Conservation (phyloP, 805 yeast species). For the Osmozyma mogii region DNA sequence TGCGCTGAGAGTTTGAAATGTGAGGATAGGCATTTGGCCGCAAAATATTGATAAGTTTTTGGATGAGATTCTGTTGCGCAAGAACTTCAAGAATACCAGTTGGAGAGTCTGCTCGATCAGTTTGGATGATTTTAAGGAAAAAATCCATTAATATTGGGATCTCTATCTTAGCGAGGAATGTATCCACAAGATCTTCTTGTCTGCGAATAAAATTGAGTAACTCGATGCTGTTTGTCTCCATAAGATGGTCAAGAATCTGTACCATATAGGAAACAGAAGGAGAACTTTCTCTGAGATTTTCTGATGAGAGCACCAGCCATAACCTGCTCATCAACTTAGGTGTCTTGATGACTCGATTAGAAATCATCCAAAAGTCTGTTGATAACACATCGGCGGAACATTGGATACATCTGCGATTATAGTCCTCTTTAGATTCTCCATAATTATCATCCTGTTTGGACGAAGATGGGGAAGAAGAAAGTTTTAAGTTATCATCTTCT, state of each 20-base stretch:
- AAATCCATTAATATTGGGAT: conserved; percentile 95
- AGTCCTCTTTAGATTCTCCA: conserved; percentile 24
- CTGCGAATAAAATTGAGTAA: conserved; percentile 63
- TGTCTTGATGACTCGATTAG: conserved; percentile 35
- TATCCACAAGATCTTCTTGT: conserved; percentile 64
- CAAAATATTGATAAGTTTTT: conserved; percentile 62
- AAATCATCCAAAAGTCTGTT: conserved; percentile 35
- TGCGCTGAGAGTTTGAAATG: conserved; percentile 24
- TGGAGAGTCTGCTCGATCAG: conserved; percentile 85
- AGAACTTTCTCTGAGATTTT: conserved; percentile 26
- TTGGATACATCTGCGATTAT: conserved; percentile 29
- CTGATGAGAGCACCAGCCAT: conserved; percentile 31
- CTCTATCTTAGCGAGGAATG: conserved; percentile 79
- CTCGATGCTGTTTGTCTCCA: conserved; percentile 51
- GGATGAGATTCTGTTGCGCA: conserved; percentile 65
- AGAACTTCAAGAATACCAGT: conserved; percentile 79
- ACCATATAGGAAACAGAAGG: conserved; percentile 33
- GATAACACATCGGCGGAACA: conserved; percentile 33
- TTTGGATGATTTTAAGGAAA: conserved; percentile 77
- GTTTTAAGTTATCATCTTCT: background rate
- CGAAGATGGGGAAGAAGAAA: background rate
- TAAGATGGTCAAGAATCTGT: conserved; percentile 80
- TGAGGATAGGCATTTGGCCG: conserved; percentile 55
- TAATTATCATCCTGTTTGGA: conserved; percentile 7
- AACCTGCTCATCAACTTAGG: conserved; percentile 32